Evolutionary conservation across 148 eudicot species (phyloP), one percentile per base, ranked within the genome.

Genomic region (Fallopia convolvulus): DNA sequence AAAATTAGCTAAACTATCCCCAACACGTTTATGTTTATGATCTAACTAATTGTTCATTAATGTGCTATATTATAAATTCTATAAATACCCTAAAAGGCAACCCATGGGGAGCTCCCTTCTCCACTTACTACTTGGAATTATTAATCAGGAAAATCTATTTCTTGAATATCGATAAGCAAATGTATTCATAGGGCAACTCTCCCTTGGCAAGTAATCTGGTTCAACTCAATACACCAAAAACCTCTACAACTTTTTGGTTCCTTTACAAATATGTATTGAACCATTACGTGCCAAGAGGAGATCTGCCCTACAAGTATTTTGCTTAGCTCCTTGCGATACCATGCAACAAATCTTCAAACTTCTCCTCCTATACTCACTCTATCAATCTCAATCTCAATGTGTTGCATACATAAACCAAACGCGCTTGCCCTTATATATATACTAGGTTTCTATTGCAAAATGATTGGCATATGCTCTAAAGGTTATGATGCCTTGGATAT

Each of bases 111-210:
- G 8, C 2, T 6, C 7, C 7, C 47, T 6, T 44, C 47, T 44
- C 1, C 7, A 8, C 47, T 44, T 6, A 44, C 47, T 44, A 44
- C 47, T 44, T 8, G 47, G 47, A 8, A 44, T 44, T 44, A 44
- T 1, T 1, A 44, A 44, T 9, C 2, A 6, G 10, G 10, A 8
- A 1, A 44, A 44, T 1, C 47, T 11, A 44, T 1, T 44, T 44
- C 47, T 44, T 50, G 9, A 50, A 50, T 21, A 8, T 3, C 32
- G 18, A 15, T 58, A 58, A 58, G 65, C 65, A 58, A 58, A 58
- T 17, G 14, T 32, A 58, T 20, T 58, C 65, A 58, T 58, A 58
- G 65, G 65, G 65, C 65, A 58, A 58, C 65, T 58, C 65, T 58
- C 65, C 65, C 20, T 58, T 58, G 65, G 65, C 65, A 58, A 20